Base-by-base conservation (phyloP, 1,139 yeast genomes). In the Geotrichum histeridarum region DNA sequence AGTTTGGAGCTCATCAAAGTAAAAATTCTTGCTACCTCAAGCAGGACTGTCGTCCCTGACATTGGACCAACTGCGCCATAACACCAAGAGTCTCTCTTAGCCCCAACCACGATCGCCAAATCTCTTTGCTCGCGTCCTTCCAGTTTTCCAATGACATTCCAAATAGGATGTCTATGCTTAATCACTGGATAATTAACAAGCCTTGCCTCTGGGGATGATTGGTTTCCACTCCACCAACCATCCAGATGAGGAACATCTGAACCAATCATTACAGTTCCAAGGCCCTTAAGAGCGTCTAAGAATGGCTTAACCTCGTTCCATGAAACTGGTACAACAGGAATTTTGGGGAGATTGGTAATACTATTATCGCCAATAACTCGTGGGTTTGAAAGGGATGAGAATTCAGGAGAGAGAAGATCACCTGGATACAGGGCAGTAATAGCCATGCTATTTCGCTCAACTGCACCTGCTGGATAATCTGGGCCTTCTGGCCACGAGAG, bases 91-190 rank as follows among this genome's bases (percentile, higher is more conserved):
- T 91, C 97, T 60, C 97, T 76, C 5, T 86, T 80, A 0, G 97
- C 90, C 1, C 96, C 97, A 56, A 93, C 79, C 7, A 91, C 76
- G 7, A 93, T 72, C 0, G 89, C 89, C 60, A 83, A 79, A 35
- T 82, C 88, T 17, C 76, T 73, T 68, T 89, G 96, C 66, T 93
- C 98, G 48, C 83, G 72, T 1, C 98, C 98, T 37, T 78, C 78
- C 22, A 93, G 80, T 50, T 84, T 79, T 1, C 94, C 96, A 35
- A 88, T 68, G 1, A 91, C 82, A 64, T 90, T 86, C 88, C 94
- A 84, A 2, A 86, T 73, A 27, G 80, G 80, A 60, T 90, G 95
- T 3, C 79, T 73, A n/a, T 79, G 77, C 58, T 83, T 76, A 50
- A 77, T 76, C 0, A 74, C 74, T 6, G 84, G 79, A 0, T 74